These are phyloP conservation scores for Gastrodia elata DNA, from an alignment of 106 monocot species.

Conservation along the genomic window DNA sequence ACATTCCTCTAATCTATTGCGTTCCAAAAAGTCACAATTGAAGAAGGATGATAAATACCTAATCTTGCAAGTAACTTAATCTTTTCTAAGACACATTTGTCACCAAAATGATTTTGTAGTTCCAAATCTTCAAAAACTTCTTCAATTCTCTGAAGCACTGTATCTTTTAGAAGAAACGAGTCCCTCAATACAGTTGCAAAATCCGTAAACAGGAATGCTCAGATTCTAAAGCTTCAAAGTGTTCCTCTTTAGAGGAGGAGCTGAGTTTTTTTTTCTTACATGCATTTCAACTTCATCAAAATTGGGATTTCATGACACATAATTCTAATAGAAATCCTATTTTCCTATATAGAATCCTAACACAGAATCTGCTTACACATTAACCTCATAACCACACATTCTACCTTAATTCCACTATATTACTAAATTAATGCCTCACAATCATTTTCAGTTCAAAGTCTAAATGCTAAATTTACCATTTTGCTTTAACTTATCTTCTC, in stretches of 20 bases:
- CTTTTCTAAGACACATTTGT: slow-evolving; percentile 79
- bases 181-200: slow-evolving; percentile 92
- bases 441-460: too few species aligned
- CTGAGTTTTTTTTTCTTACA: too few species aligned
- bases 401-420: too few species aligned
- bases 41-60: slow-evolving; percentile 27
- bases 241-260: slow-evolving; percentile 66
- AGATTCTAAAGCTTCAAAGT: slow-evolving; percentile 92
- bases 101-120: slow-evolving; percentile 76
- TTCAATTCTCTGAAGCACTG: slow-evolving; percentile 88
- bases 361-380: too few species aligned
- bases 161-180: slow-evolving; percentile 92
- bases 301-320: too few species aligned
- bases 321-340: too few species aligned
- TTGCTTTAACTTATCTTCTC: too few species aligned
- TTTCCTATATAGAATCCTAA: too few species aligned
- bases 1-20: slow-evolving; percentile 8
- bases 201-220: slow-evolving; percentile 89
- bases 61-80: slow-evolving; percentile 63
- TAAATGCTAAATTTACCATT: too few species aligned
- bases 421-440: too few species aligned
- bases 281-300: too few species aligned
- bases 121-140: slow-evolving; percentile 87
- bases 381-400: too few species aligned
- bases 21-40: slow-evolving; percentile 14